A percentile compares a stretch with the other conserved stretches of the same genome.
Conservation (phyloP, 768 basidiomycete genomes). For the Pilatotrama ljubarskyi region DNA sequence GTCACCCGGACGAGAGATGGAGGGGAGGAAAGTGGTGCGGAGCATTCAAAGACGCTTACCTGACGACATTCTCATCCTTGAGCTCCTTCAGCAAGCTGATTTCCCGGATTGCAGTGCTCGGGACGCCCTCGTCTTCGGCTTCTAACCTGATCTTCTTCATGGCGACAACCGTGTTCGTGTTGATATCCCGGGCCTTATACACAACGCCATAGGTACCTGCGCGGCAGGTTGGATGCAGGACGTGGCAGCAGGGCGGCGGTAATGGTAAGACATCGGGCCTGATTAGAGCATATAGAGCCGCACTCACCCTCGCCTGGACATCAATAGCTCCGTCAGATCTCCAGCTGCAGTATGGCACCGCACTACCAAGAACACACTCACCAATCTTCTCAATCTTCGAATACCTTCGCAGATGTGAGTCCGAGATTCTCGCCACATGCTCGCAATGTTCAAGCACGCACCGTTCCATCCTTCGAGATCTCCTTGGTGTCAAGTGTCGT, state of each 20-base stretch:
- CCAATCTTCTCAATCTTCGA: conserved; percentile 98
- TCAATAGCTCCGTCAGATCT: neutral
- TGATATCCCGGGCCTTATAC: conserved; percentile 90
- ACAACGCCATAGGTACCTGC: conserved; percentile 98
- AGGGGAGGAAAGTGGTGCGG: neutral
- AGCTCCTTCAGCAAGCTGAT: conserved; percentile 97
- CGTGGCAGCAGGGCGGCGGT: neutral
- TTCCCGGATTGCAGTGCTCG: conserved; percentile 96
- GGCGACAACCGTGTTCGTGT: conserved; percentile 82
- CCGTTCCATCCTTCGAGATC: conserved; percentile 27
- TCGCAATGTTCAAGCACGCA: conserved; percentile 8
- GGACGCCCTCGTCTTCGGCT: conserved; percentile 98
- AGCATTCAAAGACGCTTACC: conserved; percentile 46
- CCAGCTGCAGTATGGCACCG: neutral
- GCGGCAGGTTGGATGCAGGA: neutral
- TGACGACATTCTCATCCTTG: conserved; percentile 94
- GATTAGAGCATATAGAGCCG: neutral
- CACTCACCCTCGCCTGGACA: conserved; percentile 51
- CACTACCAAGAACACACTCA: conserved; percentile 47
- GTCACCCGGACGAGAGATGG: neutral
- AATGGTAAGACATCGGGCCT: neutral
- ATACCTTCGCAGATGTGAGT: conserved; percentile 54
- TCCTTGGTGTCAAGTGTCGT: neutral
- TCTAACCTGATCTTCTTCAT: conserved; percentile 98
- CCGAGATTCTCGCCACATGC: conserved; percentile 19